Conservation (phyloP, 768 basidiomycete species). For the Tricholomella constricta region DNA sequence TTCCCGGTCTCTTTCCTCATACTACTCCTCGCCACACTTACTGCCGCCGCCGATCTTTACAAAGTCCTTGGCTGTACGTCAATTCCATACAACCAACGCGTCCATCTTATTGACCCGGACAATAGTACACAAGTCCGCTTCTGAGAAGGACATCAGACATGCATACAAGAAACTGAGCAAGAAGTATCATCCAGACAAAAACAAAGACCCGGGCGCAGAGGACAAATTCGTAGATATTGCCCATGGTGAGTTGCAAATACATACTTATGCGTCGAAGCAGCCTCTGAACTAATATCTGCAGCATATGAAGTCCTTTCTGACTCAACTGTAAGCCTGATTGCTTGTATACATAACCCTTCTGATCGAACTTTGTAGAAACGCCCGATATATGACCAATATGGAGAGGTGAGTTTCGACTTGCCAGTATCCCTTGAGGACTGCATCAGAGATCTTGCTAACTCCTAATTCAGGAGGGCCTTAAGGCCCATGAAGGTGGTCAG, state of each 20-base stretch:
- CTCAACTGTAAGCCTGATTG: constrained; percentile 51
- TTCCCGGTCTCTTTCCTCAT: constrained; percentile 36
- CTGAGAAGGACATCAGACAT: constrained; percentile 86
- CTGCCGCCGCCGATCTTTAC: constrained; percentile 73
- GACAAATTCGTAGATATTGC: constrained; percentile 90
- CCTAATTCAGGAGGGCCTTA: constrained; percentile 74
- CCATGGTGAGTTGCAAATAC: constrained; percentile 55
- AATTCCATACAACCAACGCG: constrained; percentile 17
- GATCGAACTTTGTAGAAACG: constrained; percentile 63
- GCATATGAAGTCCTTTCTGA: constrained; percentile 98
- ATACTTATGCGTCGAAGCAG: not conserved
- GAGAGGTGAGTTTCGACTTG: constrained; percentile 59
- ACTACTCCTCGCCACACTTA: constrained; percentile 39
- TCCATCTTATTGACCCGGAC: constrained; percentile 16
- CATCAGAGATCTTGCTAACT: constrained; percentile 13
- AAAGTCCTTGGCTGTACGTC: constrained; percentile 78
- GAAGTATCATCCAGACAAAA: constrained; percentile 95
- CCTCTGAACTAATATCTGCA: constrained; percentile 22
- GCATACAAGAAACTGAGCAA: constrained; percentile 90
- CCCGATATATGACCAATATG: constrained; percentile 90
- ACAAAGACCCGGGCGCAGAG: constrained; percentile 80
- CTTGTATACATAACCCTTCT: not conserved
- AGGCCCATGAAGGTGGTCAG: constrained; percentile 89
- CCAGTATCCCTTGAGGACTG: too few species aligned
- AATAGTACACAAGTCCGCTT: constrained; percentile 71